Conservation (phyloP, 2,329 filamentous ascomycete genomes). For the Colletotrichum truncatum region DNA sequence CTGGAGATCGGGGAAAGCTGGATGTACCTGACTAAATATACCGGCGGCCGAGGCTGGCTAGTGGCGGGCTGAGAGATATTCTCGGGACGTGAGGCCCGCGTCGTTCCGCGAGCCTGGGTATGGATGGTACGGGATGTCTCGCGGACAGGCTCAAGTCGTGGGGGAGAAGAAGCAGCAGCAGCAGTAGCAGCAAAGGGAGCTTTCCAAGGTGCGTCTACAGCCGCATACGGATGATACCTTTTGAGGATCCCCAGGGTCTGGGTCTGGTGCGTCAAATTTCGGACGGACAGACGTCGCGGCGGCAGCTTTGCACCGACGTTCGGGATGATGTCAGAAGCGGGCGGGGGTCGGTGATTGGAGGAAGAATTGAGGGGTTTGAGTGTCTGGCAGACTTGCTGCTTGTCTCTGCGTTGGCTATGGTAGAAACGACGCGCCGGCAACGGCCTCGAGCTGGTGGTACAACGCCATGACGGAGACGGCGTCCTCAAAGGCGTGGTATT, state of each 20-base stretch:
- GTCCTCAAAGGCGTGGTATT: no score
- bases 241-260: not conserved
- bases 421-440: not conserved
- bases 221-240: not conserved
- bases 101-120: slow-evolving; percentile 9
- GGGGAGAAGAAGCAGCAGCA: not conserved
- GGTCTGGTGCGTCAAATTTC: slow-evolving; percentile 8
- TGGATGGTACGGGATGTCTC: not conserved
- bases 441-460: not conserved
- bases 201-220: not conserved
- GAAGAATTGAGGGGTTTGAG: slow-evolving; percentile 31
- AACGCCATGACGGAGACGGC: not conserved
- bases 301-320: slow-evolving; percentile 17
- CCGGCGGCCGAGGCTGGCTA: not conserved
- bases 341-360: slow-evolving; percentile 25
- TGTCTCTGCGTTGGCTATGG: not conserved
- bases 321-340: slow-evolving; percentile 32
- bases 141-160: not conserved
- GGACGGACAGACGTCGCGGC: slow-evolving; percentile 9
- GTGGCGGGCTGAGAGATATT: not conserved
- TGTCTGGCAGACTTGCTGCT: not conserved
- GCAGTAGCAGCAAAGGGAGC: not conserved
- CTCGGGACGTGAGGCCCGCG: slow-evolving; percentile 4
- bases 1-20: not conserved
- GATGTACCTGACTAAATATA: slow-evolving; percentile 22